These are phyloP conservation scores for Coelastrella sp. DNA, from an alignment of 139 green algal species.

Conservation along the genomic window DNA sequence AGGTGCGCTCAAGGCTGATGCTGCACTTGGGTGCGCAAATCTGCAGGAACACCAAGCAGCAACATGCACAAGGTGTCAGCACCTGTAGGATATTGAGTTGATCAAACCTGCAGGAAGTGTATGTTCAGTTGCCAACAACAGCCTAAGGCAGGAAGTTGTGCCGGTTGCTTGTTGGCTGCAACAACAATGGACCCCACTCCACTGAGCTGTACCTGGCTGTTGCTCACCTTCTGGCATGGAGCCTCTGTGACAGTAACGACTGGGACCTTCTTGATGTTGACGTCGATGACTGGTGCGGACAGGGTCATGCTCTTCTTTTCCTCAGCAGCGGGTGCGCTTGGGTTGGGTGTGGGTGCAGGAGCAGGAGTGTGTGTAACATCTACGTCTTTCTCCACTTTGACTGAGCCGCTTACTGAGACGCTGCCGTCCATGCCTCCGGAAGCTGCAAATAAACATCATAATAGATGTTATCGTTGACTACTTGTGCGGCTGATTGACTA, in stretches of 20 bases:
- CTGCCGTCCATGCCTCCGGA: background rate
- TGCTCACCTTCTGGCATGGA: background rate
- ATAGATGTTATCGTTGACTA: background rate
- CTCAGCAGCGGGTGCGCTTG: background rate
- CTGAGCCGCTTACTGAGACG: background rate
- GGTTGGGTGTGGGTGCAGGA: background rate
- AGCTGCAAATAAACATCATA: background rate
- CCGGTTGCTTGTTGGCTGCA: background rate
- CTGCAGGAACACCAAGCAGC: background rate
- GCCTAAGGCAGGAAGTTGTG: background rate
- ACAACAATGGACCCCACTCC: background rate
- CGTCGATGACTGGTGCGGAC: background rate
- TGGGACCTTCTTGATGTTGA: background rate
- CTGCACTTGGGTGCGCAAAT: conserved; percentile 17
- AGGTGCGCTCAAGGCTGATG: background rate
- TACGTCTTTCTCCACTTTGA: background rate
- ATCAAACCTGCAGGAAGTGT: too few relatives aligned
- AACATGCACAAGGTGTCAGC: background rate
- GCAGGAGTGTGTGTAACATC: background rate
- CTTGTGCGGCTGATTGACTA: background rate
- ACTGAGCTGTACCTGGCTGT: background rate
- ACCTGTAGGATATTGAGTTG: background rate
- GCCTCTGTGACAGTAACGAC: background rate
- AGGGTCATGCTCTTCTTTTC: background rate
- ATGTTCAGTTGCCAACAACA: background rate